A percentile compares a stretch with the other conserved stretches of the same genome.
Evolutionary conservation across 805 yeast species (phyloP).

Genomic region (Saturnispora gosingensis): DNA sequence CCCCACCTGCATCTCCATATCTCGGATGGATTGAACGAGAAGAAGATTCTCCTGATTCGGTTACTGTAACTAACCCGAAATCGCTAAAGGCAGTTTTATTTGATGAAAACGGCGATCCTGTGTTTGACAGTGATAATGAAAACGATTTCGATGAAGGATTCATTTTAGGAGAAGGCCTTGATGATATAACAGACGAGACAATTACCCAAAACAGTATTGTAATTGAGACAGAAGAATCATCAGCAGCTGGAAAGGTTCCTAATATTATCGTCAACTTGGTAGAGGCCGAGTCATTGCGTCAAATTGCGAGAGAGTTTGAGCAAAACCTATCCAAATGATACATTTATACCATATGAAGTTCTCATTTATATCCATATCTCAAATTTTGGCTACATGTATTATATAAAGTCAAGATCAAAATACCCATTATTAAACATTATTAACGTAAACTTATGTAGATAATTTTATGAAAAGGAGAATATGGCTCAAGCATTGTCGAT

Average conservation of each 20-base stretch:
- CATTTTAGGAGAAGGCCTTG: slow-evolving; percentile 9
- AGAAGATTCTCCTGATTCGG: slow-evolving; percentile 26
- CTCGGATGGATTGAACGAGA: slow-evolving; percentile 24
- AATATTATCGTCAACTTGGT: slow-evolving; percentile 22
- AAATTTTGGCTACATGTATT: background rate
- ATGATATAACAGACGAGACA: slow-evolving; percentile 2
- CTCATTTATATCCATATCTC: background rate
- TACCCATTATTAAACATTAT: background rate
- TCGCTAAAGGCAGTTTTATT: slow-evolving; percentile 14
- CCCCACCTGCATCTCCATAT: slow-evolving; percentile 31
- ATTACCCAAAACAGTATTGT: background rate
- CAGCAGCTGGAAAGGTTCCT: slow-evolving; percentile 14
- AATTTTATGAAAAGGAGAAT: background rate
- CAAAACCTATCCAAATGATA: background rate
- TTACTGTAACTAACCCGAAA: slow-evolving; percentile 23
- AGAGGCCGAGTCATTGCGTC: slow-evolving; percentile 21
- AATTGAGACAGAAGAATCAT: background rate
- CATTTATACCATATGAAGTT: background rate
- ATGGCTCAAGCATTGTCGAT: background rate
- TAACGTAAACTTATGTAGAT: background rate
- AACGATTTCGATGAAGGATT: slow-evolving; percentile 6
- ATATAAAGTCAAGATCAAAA: background rate
- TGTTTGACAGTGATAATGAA: slow-evolving; percentile 1
- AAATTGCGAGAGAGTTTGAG: slow-evolving; percentile 8
- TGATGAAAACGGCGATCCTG: slow-evolving; percentile 4